These are phyloP conservation scores for Rickenella mellea DNA, from an alignment of 768 basidiomycete species.

Conservation along the genomic window DNA sequence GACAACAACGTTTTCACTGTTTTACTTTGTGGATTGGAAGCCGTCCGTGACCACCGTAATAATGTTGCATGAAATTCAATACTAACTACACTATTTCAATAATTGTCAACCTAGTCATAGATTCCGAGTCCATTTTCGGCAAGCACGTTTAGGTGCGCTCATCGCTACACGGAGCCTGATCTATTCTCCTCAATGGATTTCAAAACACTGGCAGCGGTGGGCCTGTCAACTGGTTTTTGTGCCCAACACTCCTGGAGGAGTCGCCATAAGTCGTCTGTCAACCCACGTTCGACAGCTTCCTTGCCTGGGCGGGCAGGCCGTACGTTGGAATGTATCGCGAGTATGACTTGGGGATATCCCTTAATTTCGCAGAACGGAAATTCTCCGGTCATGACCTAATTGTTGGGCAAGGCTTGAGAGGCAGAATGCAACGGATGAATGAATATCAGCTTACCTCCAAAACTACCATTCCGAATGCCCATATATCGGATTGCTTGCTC, in stretches of 20 bases:
- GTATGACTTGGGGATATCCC: neutral
- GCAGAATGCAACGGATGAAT: neutral
- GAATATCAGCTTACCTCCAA: neutral
- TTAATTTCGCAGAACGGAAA: neutral
- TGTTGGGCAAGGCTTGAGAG: neutral
- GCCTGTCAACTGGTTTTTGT: neutral
- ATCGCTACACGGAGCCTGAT: too few species aligned
- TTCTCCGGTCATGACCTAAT: neutral
- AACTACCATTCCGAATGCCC: neutral
- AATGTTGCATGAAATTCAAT: too few species aligned
- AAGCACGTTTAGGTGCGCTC: too few species aligned
- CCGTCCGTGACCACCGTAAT: too few species aligned
- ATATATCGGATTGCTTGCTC: neutral
- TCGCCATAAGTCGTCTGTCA: neutral
- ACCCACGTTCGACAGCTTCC: neutral
- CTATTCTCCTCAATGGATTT: too few species aligned
- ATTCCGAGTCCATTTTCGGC: too few species aligned
- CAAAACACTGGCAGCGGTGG: neutral
- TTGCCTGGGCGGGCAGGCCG: neutral
- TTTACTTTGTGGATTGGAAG: too few species aligned
- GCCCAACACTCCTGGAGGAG: neutral
- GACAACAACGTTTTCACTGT: too few species aligned
- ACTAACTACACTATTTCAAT: too few species aligned
- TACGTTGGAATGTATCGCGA: neutral
- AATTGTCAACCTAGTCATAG: too few species aligned